phyloP scores from a whole-genome alignment of 352 stramenopile species.

The Pythium sukuiense region DNA sequence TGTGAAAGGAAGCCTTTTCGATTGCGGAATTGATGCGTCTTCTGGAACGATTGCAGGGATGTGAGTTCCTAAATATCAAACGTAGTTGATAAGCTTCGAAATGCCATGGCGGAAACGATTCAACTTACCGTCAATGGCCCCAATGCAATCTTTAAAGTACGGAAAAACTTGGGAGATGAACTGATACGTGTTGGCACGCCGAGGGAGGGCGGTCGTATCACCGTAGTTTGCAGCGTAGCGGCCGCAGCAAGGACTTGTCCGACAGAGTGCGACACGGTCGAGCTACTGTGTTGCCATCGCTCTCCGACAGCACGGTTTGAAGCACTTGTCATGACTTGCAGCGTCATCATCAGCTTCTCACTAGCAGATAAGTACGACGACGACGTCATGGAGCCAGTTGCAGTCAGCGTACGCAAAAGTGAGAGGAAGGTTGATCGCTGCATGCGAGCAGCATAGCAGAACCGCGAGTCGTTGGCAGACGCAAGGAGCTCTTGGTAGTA shows the following conservation, averaged over 20 bases:
- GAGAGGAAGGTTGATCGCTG: too few species aligned
- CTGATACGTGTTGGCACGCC: neutral
- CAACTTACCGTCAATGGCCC: neutral
- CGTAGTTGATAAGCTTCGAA: too few species aligned
- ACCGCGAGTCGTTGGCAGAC: too few species aligned
- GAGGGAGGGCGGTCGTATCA: neutral
- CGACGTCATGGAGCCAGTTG: too few species aligned
- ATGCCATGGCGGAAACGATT: neutral
- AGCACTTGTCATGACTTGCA: neutral
- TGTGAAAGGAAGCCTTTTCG: neutral
- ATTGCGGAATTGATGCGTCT: neutral
- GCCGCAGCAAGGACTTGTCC: neutral
- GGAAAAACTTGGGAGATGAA: neutral
- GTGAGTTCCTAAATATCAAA: too few species aligned
- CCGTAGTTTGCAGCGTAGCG: neutral
- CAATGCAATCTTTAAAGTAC: neutral
- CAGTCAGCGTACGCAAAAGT: too few species aligned
- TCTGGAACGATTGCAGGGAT: too few species aligned
- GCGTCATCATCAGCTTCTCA: conserved; percentile 1
- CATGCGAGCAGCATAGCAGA: too few species aligned
- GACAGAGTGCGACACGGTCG: neutral
- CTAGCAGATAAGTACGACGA: neutral
- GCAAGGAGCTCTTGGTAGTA: too few species aligned
- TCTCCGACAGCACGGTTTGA: neutral
- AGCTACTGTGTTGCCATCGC: neutral